phyloP scores from a whole-genome alignment of 208 protist species.

The Trypanosoma vivax region DNA sequence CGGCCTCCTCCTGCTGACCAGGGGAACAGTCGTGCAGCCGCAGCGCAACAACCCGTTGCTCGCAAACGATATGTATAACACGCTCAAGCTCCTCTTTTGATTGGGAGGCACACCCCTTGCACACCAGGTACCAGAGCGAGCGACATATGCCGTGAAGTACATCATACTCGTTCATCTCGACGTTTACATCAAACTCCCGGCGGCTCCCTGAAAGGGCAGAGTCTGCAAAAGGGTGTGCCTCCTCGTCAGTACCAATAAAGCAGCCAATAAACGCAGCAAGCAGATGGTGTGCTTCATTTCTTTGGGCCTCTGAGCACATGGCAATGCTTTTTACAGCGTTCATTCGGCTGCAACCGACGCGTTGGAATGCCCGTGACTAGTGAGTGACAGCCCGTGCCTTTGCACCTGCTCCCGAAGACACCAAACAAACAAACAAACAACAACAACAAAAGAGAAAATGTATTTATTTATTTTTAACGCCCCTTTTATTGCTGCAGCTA shows the following conservation, averaged over 20 bases:
- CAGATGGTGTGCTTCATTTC: neutral
- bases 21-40: too few species aligned
- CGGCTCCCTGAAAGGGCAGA: neutral
- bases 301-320: neutral
- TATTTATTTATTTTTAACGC: too few species aligned
- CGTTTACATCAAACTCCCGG: neutral
- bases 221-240: neutral
- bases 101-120: neutral
- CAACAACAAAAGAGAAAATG: neutral
- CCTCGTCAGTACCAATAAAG: neutral
- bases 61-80: neutral
- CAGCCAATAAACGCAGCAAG: conserved; percentile 11
- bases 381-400: too few species aligned
- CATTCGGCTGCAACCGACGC: neutral
- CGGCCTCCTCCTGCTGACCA: too few species aligned
- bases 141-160: neutral
- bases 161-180: neutral
- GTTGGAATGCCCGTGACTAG: neutral
- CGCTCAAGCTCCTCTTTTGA: conserved; percentile 1
- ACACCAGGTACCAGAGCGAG: neutral
- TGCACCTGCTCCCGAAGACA: too few species aligned
- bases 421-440: neutral
- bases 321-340: neutral
- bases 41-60: neutral
- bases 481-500: too few species aligned